Base-by-base conservation (phyloP, 768 basidiomycete species). In the Amyloporia xantha region DNA sequence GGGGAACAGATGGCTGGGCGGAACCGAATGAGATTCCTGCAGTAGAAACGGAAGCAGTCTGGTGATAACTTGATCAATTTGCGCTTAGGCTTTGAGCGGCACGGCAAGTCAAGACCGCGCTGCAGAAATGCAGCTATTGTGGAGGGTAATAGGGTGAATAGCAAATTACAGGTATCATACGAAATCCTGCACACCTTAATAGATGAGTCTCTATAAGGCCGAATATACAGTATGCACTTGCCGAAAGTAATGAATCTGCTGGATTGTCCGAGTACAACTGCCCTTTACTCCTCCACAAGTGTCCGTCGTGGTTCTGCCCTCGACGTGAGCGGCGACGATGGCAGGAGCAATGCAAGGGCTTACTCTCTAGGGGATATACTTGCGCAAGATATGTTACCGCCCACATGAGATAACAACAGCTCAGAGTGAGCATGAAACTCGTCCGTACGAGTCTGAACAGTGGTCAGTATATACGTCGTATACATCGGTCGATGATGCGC, bases 311-410 rank as follows among this genome's bases (percentile, higher is more conserved):
- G 55, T 27, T 49, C 55, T 56, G 11, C 13, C 24, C 7, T 24
- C 9, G 7, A 23, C 24, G 24, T 42, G 6, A 42, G 20, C 38
- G 24, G 41, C 19, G 30, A n/a, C 15, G 30, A 33, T 33, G 7
- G 9, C 15, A 11, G 41, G 19, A 42, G 44, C 13, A 24, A 35
- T 20, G 35, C 4, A 37, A 37, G 1, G 2, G 50, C 62, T 52
- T 44, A 94, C 94, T 70, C 61, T 95, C 82, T 44, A 98, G 75
- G 30, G 94, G 94, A 62, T 97, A 83, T 44, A 96, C 66, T 62
- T 98, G 94, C 1, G 93, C 92, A 64, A 96, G 75, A 68, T 95
- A 98, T n/a, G 94, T 93, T 61, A 95, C 81, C 71, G 86, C 86
- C 94, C 94, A 98, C 82, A 97, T 84, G 59, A 98, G 78, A 71